phyloP scores from a whole-genome alignment of 352 stramenopile species.

The Globisporangium recalcitrans region DNA sequence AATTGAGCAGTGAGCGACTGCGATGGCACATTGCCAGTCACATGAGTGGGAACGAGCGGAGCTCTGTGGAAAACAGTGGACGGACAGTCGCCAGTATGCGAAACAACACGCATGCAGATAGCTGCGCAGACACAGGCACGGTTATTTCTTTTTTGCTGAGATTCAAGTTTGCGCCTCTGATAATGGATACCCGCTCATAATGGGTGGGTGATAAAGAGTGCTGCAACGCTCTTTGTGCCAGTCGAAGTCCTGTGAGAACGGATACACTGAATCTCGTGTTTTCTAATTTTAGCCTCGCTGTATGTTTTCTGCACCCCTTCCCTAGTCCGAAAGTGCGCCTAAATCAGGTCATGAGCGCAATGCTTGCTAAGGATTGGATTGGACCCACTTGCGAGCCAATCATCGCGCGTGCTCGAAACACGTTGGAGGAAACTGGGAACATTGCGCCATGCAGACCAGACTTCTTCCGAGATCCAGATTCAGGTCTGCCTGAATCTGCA shows the following conservation, averaged over 20 bases:
- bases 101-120: constrained; percentile 9
- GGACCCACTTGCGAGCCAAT: constrained; percentile 9
- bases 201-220: background rate
- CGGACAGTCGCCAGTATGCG: background rate
- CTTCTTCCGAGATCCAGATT: background rate
- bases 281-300: background rate
- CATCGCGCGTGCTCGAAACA: background rate
- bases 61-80: background rate
- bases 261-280: background rate
- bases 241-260: background rate
- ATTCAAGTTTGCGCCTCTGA: background rate
- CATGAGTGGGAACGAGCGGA: background rate
- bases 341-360: background rate
- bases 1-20: constrained; percentile 13
- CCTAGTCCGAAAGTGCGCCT: background rate
- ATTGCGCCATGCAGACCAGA: no score
- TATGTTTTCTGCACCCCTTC: background rate
- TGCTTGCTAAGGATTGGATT: constrained; percentile 1
- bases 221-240: no score
- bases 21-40: background rate
- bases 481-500: no score
- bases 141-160: background rate
- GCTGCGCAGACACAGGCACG: background rate
- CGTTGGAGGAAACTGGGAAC: background rate
- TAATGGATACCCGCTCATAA: background rate